phyloP scores from a whole-genome alignment of 2,329 filamentous ascomycete species.

The Neophaeococcomyces aloes region DNA sequence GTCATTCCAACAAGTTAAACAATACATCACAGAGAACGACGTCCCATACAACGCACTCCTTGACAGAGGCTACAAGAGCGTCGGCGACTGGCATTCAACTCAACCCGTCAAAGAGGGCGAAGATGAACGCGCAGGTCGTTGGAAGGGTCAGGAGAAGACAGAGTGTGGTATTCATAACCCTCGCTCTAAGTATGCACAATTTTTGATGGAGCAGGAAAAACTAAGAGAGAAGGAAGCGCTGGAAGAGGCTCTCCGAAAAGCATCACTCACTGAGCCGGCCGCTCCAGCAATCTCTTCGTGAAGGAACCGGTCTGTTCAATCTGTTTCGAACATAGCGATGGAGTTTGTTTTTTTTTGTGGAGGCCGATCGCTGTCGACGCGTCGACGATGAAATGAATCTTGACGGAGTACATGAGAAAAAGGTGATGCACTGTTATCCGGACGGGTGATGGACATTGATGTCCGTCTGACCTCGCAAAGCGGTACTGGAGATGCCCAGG shows the following conservation, averaged over 20 bases:
- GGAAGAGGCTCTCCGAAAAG: slow-evolving; percentile 30
- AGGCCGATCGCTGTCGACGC: slow-evolving; percentile 9
- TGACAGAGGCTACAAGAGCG: slow-evolving; percentile 91
- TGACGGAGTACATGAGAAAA: slow-evolving; percentile 8
- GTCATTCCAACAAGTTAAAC: slow-evolving; percentile 79
- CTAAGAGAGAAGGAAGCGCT: slow-evolving; percentile 53
- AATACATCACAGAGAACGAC: slow-evolving; percentile 73
- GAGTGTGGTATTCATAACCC: slow-evolving; percentile 99
- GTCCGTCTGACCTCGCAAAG: slow-evolving; percentile 3
- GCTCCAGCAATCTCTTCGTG: neutral
- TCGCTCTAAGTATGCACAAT: slow-evolving; percentile 83
- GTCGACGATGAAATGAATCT: slow-evolving; percentile 11
- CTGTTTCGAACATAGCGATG: slow-evolving; percentile 19
- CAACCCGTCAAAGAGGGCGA: slow-evolving; percentile 80
- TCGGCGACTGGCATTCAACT: slow-evolving; percentile 97
- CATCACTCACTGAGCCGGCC: slow-evolving; percentile 11
- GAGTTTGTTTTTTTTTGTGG: slow-evolving; percentile 19
- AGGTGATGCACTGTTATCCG: slow-evolving; percentile 10
- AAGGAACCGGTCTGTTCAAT: slow-evolving; percentile 1
- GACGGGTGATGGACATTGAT: slow-evolving; percentile 6
- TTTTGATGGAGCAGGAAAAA: slow-evolving; percentile 60
- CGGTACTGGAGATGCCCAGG: neutral
- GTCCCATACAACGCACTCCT: slow-evolving; percentile 91
- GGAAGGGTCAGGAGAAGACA: slow-evolving; percentile 93
- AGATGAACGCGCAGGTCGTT: slow-evolving; percentile 89